Percentiles rank a stretch among this genome's conserved stretches.
Conservation (phyloP, 768 basidiomycete genomes). For the Lactifluus piperatus region DNA sequence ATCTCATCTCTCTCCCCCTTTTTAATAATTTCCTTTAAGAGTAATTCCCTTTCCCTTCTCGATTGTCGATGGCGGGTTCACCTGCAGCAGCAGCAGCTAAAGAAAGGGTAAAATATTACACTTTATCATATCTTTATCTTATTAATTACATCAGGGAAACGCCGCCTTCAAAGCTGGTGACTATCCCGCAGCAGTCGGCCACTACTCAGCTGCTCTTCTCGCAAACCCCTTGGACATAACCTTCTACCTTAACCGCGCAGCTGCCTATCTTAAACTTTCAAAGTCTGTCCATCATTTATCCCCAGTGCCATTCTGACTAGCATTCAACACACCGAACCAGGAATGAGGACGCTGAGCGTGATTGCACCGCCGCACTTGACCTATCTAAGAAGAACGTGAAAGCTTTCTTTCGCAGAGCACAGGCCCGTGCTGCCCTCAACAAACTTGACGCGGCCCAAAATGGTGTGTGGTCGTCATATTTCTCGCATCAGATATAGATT, state of each 20-base stretch:
- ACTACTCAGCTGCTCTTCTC: slow-evolving; percentile 76
- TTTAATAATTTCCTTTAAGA: too few species aligned
- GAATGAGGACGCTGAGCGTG: slow-evolving; percentile 19
- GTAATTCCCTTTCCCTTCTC: too few species aligned
- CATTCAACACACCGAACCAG: not conserved
- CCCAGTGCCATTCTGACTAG: not conserved
- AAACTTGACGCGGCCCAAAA: slow-evolving; percentile 48
- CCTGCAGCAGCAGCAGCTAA: not conserved
- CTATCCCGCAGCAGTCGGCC: slow-evolving; percentile 71
- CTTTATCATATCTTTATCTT: not conserved
- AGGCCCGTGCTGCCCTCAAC: slow-evolving; percentile 54
- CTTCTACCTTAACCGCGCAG: slow-evolving; percentile 79
- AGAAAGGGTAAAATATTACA: not conserved
- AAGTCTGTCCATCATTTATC: slow-evolving; percentile 69
- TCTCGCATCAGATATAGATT: too few species aligned
- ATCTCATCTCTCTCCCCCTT: too few species aligned
- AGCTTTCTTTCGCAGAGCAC: slow-evolving; percentile 67
- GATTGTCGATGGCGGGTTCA: not conserved
- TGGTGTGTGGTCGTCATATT: slow-evolving; percentile 41
- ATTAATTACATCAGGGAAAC: slow-evolving; percentile 59
- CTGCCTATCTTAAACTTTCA: slow-evolving; percentile 88
- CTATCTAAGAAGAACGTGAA: slow-evolving; percentile 60
- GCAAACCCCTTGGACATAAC: slow-evolving; percentile 65
- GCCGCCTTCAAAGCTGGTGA: slow-evolving; percentile 74
- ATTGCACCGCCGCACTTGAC: slow-evolving; percentile 58